A percentile compares a stretch with the other conserved stretches of the same genome.
These are phyloP conservation scores for Tuber aestivum DNA, from an alignment of 495 filamentous ascomycete species.

Conservation along the genomic window DNA sequence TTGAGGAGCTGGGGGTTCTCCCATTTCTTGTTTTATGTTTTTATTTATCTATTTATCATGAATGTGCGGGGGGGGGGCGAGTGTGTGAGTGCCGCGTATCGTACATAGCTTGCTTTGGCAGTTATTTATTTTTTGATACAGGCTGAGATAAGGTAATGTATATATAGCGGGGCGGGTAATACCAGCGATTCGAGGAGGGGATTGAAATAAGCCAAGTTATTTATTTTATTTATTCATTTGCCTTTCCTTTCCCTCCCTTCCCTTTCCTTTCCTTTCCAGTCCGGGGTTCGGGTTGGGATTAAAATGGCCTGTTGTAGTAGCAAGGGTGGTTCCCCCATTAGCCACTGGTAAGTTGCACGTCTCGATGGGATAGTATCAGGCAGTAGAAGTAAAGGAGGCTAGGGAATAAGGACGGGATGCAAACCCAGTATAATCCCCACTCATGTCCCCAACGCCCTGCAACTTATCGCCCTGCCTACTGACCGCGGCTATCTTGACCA, in stretches of 20 bases:
- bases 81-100: neutral
- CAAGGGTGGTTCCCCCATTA: slow-evolving; percentile 1
- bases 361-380: neutral
- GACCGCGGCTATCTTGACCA: neutral
- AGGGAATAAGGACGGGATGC: neutral
- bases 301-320: neutral
- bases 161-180: too few species aligned
- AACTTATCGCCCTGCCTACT: neutral
- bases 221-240: neutral
- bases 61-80: too few species aligned
- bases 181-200: neutral
- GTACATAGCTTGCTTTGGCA: neutral
- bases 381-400: neutral
- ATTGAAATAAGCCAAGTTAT: neutral
- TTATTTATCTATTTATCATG: neutral
- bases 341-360: neutral
- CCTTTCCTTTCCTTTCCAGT: neutral
- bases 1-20: neutral
- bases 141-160: too few species aligned
- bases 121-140: too few species aligned
- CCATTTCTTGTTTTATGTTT: neutral
- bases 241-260: neutral
- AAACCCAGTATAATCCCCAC: slow-evolving; percentile 5
- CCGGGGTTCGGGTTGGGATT: neutral
- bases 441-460: neutral